Percentiles rank a stretch among this genome's conserved stretches.
These are phyloP conservation scores for Pseudoperonospora humuli DNA, from an alignment of 352 stramenopile genomes.

Conservation along the genomic window DNA sequence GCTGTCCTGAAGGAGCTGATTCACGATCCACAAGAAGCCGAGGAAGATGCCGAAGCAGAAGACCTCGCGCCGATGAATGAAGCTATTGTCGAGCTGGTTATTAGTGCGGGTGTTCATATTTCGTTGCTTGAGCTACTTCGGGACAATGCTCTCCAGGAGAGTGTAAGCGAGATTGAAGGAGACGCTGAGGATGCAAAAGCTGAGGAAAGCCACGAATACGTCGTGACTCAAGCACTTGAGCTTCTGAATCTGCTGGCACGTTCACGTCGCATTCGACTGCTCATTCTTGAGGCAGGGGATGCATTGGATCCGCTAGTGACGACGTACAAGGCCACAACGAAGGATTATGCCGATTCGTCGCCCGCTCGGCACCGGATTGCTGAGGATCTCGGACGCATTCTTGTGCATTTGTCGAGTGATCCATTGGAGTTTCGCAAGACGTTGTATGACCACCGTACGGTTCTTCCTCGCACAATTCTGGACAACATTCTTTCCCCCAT, in stretches of 20 bases:
- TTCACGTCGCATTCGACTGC: constrained; percentile 54
- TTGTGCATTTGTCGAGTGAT: constrained; percentile 66
- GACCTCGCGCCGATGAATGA: constrained; percentile 47
- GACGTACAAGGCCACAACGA: constrained; percentile 42
- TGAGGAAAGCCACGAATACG: constrained; percentile 23
- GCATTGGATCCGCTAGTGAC: constrained; percentile 46
- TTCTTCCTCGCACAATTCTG: constrained; percentile 50
- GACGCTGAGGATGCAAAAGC: constrained; percentile 12
- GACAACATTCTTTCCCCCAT: constrained; percentile 51
- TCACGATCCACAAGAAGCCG: constrained; percentile 18
- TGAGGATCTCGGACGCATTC: constrained; percentile 39
- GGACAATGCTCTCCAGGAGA: constrained; percentile 20
- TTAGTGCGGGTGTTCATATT: constrained; percentile 59
- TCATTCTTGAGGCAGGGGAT: constrained; percentile 58
- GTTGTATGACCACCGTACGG: constrained; percentile 55
- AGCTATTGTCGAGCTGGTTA: constrained; percentile 55
- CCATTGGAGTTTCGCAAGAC: constrained; percentile 75
- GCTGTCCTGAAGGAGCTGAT: constrained; percentile 54
- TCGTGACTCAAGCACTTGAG: constrained; percentile 31
- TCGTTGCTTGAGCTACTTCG: constrained; percentile 57
- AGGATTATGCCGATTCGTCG: constrained; percentile 29
- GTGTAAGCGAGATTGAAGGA: constrained; percentile 14
- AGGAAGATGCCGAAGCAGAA: constrained; percentile 22
- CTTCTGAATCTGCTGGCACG: constrained; percentile 45
- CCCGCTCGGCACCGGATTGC: constrained; percentile 33